These are phyloP conservation scores for Microbotryum intermedium DNA, from an alignment of 1,284 basidiomycete species.

Conservation along the genomic window DNA sequence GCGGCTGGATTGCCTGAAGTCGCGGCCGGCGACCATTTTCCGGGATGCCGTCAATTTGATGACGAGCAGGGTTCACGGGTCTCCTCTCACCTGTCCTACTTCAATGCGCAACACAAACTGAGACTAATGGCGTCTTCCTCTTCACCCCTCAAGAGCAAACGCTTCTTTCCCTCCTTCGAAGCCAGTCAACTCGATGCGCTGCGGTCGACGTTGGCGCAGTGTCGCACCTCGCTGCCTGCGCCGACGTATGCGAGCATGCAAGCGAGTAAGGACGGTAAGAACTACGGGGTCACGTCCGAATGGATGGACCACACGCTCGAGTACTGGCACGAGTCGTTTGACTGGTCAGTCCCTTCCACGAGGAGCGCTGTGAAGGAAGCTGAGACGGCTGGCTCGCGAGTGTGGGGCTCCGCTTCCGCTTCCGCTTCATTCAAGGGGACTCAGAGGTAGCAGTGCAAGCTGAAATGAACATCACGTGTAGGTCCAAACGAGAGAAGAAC, in stretches of 20 bases:
- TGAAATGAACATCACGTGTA: not conserved
- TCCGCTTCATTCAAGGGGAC: not conserved
- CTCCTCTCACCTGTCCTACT: no score
- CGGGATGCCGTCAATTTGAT: not conserved
- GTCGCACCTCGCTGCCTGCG: slow-evolving; percentile 2
- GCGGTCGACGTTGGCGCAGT: no score
- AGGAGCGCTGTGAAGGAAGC: not conserved
- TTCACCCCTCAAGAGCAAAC: no score
- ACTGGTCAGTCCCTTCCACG: slow-evolving; percentile 5
- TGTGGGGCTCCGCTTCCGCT: no score
- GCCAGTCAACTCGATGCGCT: no score
- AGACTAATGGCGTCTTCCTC: no score
- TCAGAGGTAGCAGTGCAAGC: not conserved
- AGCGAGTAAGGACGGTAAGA: not conserved
- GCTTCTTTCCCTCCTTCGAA: no score
- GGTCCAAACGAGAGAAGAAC: slow-evolving; percentile 13
- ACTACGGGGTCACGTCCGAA: slow-evolving; percentile 16
- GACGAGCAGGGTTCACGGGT: not conserved
- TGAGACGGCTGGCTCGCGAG: not conserved
- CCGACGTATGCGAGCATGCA: slow-evolving; percentile 22
- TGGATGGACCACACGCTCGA: slow-evolving; percentile 14
- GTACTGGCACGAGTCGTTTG: slow-evolving; percentile 16
- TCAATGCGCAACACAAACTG: no score
- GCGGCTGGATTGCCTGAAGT: no score
- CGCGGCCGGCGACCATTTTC: no score